Percentiles rank a stretch among this genome's conserved stretches.
Conservation (phyloP, 1,284 basidiomycete species). For the Salmacisia buchloeana region DNA sequence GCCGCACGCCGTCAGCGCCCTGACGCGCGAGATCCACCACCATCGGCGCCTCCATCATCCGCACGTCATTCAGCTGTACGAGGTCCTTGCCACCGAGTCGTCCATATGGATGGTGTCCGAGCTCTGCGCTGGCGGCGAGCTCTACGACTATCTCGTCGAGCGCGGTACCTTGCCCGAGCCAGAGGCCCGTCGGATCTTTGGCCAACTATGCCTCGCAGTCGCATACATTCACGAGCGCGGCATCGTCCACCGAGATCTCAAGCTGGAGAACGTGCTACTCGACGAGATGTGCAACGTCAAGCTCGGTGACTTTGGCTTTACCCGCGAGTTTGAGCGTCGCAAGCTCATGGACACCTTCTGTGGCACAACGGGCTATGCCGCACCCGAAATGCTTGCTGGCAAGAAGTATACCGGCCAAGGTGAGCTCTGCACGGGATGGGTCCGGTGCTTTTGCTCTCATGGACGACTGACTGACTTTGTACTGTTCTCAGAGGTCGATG, state of each 20-base stretch:
- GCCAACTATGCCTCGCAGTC: slow-evolving; percentile 52
- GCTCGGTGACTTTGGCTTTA: slow-evolving; percentile 92
- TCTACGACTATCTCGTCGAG: slow-evolving; percentile 54
- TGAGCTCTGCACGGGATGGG: slow-evolving; percentile 53
- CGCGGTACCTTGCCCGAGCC: slow-evolving; percentile 44
- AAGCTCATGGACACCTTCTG: slow-evolving; percentile 87
- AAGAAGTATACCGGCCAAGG: slow-evolving; percentile 84
- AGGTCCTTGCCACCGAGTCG: slow-evolving; percentile 92
- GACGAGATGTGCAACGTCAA: slow-evolving; percentile 53
- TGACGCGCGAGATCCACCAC: slow-evolving; percentile 96
- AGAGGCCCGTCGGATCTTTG: slow-evolving; percentile 51
- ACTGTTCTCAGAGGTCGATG: slow-evolving; percentile 92
- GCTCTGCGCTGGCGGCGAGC: slow-evolving; percentile 78
- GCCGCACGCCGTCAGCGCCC: slow-evolving; percentile 52
- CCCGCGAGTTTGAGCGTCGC: slow-evolving; percentile 82
- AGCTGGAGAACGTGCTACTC: slow-evolving; percentile 58
- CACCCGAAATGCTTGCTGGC: slow-evolving; percentile 88
- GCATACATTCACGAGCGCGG: slow-evolving; percentile 52
- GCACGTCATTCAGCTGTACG: slow-evolving; percentile 88
- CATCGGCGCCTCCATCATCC: slow-evolving; percentile 94
- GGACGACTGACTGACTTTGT: neutral
- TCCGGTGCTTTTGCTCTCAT: slow-evolving; percentile 27
- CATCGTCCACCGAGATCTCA: slow-evolving; percentile 54
- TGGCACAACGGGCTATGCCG: slow-evolving; percentile 89
- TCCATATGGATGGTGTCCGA: slow-evolving; percentile 96